Evolutionary conservation across 2,329 filamentous ascomycete genomes (phyloP), one percentile per base, ranked within the genome.

Genomic region (Talaromyces piceae): DNA sequence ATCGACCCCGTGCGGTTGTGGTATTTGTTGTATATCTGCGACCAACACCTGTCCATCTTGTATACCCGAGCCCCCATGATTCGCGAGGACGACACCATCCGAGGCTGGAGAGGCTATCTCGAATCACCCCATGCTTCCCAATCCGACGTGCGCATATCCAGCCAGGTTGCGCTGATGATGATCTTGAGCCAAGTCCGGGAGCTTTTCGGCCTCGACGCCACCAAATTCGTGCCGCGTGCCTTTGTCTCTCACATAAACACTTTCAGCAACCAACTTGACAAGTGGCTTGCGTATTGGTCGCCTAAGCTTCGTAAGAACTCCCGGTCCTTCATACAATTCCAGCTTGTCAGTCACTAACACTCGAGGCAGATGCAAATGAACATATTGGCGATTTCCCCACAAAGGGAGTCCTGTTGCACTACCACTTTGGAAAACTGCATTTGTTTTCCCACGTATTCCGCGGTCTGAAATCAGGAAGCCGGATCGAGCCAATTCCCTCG

Each of bases 391-490:
- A 70, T n/a, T 77, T 76, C 55, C 74, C 74, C 1, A 66, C 69
- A 20, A 70, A 73, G 47, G 74, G 73, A 6, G 67, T 75, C 16
- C 64, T 66, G 25, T 59, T 77, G 20, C 73, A 76, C 55, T 74
- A 73, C 48, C 67, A 76, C 52, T 77, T 76, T 58, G 73, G 72
- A 5, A 69, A 73, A 51, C 62, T 77, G 2, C 73, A 76, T 44
- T 63, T 77, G 1, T 71, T 72, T 22, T 74, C 75, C 5, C 71
- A 75, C 44, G 73, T 73, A 11, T 68, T 77, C 26, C 68, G 74
- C 18, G 70, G 72, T 2, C 63, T 74, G 3, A 54, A 54, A 28
- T 51, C 45, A 1, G 52, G 45, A 9, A 49, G 51, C 11, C 59
- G 61, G n/a, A 53, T 61, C 53, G 51, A 68, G 62, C 55, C 67